Base-by-base conservation (phyloP, 148 eudicot species). In the Fagopyrum homotropicum region DNA sequence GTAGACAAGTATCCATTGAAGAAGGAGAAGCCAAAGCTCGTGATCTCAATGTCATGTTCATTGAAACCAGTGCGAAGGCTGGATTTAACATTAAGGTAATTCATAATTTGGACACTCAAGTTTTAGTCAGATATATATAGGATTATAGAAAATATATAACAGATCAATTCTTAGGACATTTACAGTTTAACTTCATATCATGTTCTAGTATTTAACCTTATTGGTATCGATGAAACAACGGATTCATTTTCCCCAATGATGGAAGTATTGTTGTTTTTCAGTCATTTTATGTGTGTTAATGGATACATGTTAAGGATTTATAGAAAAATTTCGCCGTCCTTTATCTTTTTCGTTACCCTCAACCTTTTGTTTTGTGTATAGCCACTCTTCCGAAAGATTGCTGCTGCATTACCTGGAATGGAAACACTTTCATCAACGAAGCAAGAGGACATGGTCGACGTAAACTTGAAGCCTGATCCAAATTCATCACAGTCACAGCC, bases 371-470 rank as follows among this genome's bases (percentile, higher is more conserved):
- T 40, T 47, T 46, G 16, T 15, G 16, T 55, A 57, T 84, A 90
- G 94, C 86, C 94, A 56, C 81, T 90, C 43, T 90, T 88, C 64
- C 77, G 94, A 66, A 88, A 90, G 68, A 88, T 90, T n/a, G 94
- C 94, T 69, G 87, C 91, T 66, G 94, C 94, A 9, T 83, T 90
- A 76, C 94, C 94, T 0, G 94, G 94, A 59, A 90, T 90, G 91
- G 91, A 90, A 56, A 86, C 89, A 0, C 89, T 88, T 19, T 83
- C 91, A n/a, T 88, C 91, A 22, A 85, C 91, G 5, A 90, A 86
- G 76, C 94, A 90, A 76, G 94, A 90, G 64, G 94, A 90, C 74
- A 87, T 89, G 93, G 90, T 89, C 14, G 88, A 85, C 76, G 88
- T 85, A 44, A 82, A 85, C 68, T 77, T 85, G 45, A 85, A 85